These are phyloP conservation scores for Chenopodium suecicum DNA, from an alignment of 148 eudicot species.

Conservation along the genomic window DNA sequence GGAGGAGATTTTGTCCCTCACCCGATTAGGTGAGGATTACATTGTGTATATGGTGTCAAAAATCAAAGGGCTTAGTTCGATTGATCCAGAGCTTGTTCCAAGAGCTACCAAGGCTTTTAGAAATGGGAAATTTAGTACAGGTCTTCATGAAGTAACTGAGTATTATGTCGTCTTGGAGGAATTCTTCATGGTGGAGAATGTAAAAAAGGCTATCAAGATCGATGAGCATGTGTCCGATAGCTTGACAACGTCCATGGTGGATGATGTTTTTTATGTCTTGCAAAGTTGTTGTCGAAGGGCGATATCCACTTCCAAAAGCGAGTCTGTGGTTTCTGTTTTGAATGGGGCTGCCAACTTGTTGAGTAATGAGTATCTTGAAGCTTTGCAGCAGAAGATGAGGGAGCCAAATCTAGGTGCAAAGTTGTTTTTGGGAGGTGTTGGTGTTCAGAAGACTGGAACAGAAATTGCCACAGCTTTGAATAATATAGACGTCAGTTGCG, in stretches of 20 bases:
- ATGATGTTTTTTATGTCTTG: constrained; percentile 88
- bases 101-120: constrained; percentile 82
- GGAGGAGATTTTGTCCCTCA: constrained; percentile 81
- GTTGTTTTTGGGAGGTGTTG: constrained; percentile 87
- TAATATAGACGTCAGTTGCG: constrained; percentile 89
- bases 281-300: constrained; percentile 94
- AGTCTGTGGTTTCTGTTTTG: constrained; percentile 78
- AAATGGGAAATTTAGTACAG: constrained; percentile 80
- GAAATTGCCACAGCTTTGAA: constrained; percentile 89
- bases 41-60: constrained; percentile 83
- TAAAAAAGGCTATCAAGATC: constrained; percentile 91
- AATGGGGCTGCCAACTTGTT: constrained; percentile 78
- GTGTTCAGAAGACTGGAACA: constrained; percentile 84
- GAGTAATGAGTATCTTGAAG: constrained; percentile 84
- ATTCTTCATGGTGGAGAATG: constrained; percentile 97
- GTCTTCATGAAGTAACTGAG: constrained; percentile 79
- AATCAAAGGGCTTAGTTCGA: constrained; percentile 76
- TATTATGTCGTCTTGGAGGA: constrained; percentile 92
- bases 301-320: constrained; percentile 78
- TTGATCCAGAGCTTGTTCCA: constrained; percentile 79
- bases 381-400: constrained; percentile 84
- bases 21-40: constrained; percentile 93
- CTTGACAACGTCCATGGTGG: constrained; percentile 97
- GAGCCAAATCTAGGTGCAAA: constrained; percentile 93
- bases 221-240: constrained; percentile 83